These are phyloP conservation scores for Tulasnella calospora DNA, from an alignment of 768 basidiomycete genomes.

Conservation along the genomic window DNA sequence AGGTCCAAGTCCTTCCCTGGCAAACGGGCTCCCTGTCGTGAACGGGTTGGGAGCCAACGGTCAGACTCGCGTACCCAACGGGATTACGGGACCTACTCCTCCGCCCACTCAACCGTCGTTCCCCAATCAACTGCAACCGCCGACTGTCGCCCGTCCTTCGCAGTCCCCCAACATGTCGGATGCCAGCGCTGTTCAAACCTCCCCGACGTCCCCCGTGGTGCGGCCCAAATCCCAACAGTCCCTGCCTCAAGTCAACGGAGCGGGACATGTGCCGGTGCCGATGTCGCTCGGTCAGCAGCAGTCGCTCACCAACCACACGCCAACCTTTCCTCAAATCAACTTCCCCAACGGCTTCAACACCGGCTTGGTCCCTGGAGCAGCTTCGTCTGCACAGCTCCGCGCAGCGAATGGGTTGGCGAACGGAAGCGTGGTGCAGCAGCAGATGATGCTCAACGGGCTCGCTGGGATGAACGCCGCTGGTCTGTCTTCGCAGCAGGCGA, in stretches of 20 bases:
- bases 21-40: neutral
- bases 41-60: neutral
- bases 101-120: conserved; percentile 1
- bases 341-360: conserved; percentile 15
- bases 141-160: neutral
- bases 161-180: conserved; percentile 1
- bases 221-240: conserved; percentile 7
- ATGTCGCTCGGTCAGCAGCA: conserved; percentile 3
- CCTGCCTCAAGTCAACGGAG: conserved; percentile 9
- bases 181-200: neutral
- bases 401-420: neutral
- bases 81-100: neutral
- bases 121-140: neutral
- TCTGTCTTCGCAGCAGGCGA: conserved; percentile 11
- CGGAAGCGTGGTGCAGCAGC: neutral
- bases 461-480: neutral
- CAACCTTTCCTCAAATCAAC: neutral
- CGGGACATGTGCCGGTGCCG: neutral
- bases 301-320: neutral
- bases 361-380: neutral
- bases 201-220: neutral
- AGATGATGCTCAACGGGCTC: conserved; percentile 22
- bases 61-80: neutral
- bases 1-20: neutral
- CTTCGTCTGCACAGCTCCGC: neutral